Base-by-base conservation (phyloP, 2,329 filamentous ascomycete genomes). In the Zelopaecilomyces penicillatus region DNA sequence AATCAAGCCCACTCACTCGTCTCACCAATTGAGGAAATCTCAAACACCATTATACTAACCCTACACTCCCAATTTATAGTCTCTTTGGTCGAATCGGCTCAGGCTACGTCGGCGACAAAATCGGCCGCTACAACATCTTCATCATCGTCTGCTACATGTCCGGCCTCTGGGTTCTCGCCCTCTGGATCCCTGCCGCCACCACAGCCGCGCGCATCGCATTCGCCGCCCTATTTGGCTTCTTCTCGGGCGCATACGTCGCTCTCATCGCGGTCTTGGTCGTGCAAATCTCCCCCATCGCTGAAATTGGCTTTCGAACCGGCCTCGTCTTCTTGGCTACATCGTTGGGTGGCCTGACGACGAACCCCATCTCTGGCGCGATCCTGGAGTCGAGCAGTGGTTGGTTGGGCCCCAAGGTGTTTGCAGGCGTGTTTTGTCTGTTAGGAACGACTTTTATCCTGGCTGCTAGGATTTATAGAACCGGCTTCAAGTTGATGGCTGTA, bases 261-360 rank as follows among this genome's bases (percentile, higher is more conserved):
- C 53, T 67, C 0, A 51, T 54, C 0, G 59, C 63, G 0, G 59
- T 59, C 0, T 53, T 65, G 8, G 50, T 63, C 2, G 62, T 61
- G 1, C 73, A 80, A 41, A 76, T 82, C 40, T 75, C 73, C 0
- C 71, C 76, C 34, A 64, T 78, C 30, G 30, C 42, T 1, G 58
- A 64, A 32, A 59, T 60, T 41, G 59, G 58, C 1, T 58, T 60
- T 45, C 55, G 60, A 0, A 61, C 51, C 4, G 66, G 66, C 2
- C 54, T 66, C 0, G 50, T 62, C 4, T 82, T 81, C 54, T 70
- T 73, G 3, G 58, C 76, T n/a, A 65, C 74, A 11, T 70, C 74
- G 2, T 60, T 84, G 32, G 73, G 73, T 0, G 77, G 76, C 3
- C 61, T 84, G 11, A 71, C 74, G 2, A 73, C 76, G 0, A 75